Evolutionary conservation across 345 rosid species (phyloP), one percentile per base, ranked within the genome.

Genomic region (Eucalyptus cloeziana): DNA sequence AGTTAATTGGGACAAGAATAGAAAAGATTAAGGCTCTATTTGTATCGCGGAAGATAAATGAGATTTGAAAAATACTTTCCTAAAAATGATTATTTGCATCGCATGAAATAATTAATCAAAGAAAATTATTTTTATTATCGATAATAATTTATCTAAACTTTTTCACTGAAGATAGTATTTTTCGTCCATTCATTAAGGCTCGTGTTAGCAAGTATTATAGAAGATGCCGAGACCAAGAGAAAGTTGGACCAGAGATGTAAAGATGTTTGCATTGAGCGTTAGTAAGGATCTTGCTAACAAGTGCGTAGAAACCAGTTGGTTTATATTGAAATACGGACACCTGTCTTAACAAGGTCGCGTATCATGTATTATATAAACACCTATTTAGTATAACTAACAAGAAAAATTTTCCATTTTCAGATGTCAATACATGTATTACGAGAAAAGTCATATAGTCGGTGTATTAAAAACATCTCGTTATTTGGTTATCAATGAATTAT

Each of bases 1-100:
- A 76, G 15, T 21, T 76, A 40, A 21, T 40, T 21, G 83, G 83
- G 47, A 5, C 24, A 37, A 37, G 27, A 11, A 37, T 10, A 0
- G 1, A 22, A 37, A 37, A 19, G 0, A 21, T 10, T 19, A 12
- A 60, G 67, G 31, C 0, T 24, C 0, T 25, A 5, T 58, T 58
- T 25, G 13, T 25, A 25, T 60, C 14, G 2, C 11, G 0, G 4
- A 2, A 60, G 0, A 25, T 27, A 27, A 60, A 10, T 60, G 31
- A 27, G 7, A 60, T 5, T 60, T 27, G 0, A 0, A 60, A 25
- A 60, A 25, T 60, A 27, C 13, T 11, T 60, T 60, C 0, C 0
- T 27, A 11, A 5, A 60, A 60, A 25, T 25, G 2, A 60, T 60
- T 25, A 5, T 0, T 60, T 27, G 3, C 7, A 60, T 27, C 30